Percentiles rank a stretch among this genome's conserved stretches.
Conservation (phyloP, 2,329 filamentous ascomycete genomes). For the Pseudopyricularia cyperi region DNA sequence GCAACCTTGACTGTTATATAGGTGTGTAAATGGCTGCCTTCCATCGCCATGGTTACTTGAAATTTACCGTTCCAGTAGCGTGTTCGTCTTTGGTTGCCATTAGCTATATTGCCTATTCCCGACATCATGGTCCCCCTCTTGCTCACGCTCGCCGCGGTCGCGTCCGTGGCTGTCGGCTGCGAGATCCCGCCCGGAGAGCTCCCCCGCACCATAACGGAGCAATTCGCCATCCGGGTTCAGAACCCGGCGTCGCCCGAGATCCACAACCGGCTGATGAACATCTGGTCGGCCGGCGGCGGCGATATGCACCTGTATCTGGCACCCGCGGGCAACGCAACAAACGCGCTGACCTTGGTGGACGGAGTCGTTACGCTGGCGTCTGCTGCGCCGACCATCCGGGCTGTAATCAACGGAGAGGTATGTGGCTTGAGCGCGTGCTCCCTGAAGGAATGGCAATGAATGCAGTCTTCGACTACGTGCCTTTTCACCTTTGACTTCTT, state of each 20-base stretch:
- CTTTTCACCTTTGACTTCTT: no score
- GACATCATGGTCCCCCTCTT: background rate
- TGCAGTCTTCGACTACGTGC: background rate
- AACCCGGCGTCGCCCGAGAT: conserved; percentile 21
- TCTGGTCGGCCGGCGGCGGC: conserved; percentile 23
- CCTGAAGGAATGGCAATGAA: no score
- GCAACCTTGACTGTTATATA: no score
- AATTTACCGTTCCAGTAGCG: no score
- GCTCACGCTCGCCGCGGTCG: background rate
- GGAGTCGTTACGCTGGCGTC: conserved; percentile 20
- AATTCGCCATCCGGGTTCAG: conserved; percentile 22
- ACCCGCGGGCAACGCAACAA: conserved; percentile 21
- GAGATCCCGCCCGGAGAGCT: conserved; percentile 14
- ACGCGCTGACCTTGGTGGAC: conserved; percentile 21
- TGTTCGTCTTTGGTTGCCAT: background rate
- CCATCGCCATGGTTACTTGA: no score
- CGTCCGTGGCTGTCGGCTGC: conserved; percentile 12
- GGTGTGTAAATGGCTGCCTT: no score
- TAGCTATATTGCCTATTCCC: background rate
- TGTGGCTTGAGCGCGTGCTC: background rate
- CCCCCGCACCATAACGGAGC: conserved; percentile 18
- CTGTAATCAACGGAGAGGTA: conserved; percentile 32
- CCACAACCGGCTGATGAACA: conserved; percentile 22
- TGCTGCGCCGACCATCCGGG: conserved; percentile 12
- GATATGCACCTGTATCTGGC: conserved; percentile 25